Base-by-base conservation (phyloP, 176 grass and related monocot species). In the Elaeis guineensis region DNA sequence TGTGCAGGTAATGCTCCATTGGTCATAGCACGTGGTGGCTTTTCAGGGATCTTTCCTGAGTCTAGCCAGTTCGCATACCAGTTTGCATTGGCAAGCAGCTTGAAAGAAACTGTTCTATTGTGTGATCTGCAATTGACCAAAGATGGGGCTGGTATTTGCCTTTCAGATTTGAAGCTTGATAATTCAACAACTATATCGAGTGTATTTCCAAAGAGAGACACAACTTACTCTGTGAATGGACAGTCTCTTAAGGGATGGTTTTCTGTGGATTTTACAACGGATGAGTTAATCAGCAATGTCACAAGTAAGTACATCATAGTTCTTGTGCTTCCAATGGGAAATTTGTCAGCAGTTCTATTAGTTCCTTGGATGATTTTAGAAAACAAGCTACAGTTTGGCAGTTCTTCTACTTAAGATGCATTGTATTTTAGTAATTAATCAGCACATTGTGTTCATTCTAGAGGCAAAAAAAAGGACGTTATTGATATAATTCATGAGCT, bases 251-350 rank as follows among this genome's bases (percentile, higher is more conserved):
- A 32, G 35, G 93, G 87, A 44, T 98, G 81, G 78, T 98, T 98
- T 68, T 70, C 84, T 54, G 28, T 81, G 19, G 93, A 98, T 64
- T 98, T 92, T 63, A 98, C 84, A 25, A 35, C 66, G 19, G 84
- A 81, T 5, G 64, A 98, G 76, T 58, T 98, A 57, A 25, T 21
- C 20, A 70, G 75, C 67, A 95, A 97, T 25, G 64, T 98, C 48
- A 61, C 84, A n/a, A 70, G 93, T 98, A 82, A 89, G 93, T 82
- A 72, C 15, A 17, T 59, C 55, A 21, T 61, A 29, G 26, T 28
- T 19, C 6, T 20, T 59, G 39, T 67, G 26, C 17, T 78, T 69
- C 59, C 23, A 51, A 51, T 66, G 25, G 32, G 21, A 77, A 53
- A 4, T 58, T 23, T 24, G 21, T 62, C 62, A 1, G 30, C 30